Evolutionary conservation across 2,329 filamentous ascomycete genomes (phyloP).

Genomic region (Pezizomycotina sp.): DNA sequence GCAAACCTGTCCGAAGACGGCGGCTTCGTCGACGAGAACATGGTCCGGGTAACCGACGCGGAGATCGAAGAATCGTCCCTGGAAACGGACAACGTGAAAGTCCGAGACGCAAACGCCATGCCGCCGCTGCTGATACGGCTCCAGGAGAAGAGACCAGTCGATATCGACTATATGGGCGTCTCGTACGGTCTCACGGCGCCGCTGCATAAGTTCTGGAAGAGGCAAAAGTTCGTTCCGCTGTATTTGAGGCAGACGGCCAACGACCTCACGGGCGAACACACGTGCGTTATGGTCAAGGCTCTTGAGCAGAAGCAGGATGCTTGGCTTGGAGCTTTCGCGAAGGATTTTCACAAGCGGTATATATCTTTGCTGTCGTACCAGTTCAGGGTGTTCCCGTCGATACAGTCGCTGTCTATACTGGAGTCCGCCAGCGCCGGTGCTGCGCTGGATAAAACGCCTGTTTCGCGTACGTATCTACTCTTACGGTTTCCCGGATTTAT

Average conservation of each 20-base stretch:
- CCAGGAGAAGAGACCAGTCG: constrained; percentile 60
- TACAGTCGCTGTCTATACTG: constrained; percentile 70
- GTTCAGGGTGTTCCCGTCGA: constrained; percentile 65
- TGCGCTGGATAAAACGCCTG: constrained; percentile 39
- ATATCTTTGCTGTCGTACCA: constrained; percentile 77
- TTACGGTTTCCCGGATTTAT: no score
- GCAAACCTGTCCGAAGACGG: constrained; percentile 62
- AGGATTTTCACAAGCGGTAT: constrained; percentile 92
- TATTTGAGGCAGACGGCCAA: constrained; percentile 92
- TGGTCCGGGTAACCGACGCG: constrained; percentile 64
- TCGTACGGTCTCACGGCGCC: constrained; percentile 78
- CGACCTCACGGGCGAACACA: constrained; percentile 91
- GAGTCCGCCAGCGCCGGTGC: constrained; percentile 65
- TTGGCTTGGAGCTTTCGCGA: constrained; percentile 81
- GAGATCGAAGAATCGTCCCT: constrained; percentile 63
- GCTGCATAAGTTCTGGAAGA: constrained; percentile 96
- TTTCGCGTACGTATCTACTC: no score
- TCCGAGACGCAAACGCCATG: constrained; percentile 80
- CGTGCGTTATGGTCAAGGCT: constrained; percentile 87
- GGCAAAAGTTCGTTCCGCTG: constrained; percentile 66
- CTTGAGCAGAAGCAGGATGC: constrained; percentile 53
- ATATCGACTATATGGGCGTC: constrained; percentile 84
- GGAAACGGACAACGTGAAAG: constrained; percentile 71
- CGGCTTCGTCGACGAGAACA: constrained; percentile 40
- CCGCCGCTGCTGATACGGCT: constrained; percentile 84